A percentile compares a stretch with the other conserved stretches of the same genome.
Evolutionary conservation across 345 rosid genomes (phyloP).

Genomic region (Salix brachista): DNA sequence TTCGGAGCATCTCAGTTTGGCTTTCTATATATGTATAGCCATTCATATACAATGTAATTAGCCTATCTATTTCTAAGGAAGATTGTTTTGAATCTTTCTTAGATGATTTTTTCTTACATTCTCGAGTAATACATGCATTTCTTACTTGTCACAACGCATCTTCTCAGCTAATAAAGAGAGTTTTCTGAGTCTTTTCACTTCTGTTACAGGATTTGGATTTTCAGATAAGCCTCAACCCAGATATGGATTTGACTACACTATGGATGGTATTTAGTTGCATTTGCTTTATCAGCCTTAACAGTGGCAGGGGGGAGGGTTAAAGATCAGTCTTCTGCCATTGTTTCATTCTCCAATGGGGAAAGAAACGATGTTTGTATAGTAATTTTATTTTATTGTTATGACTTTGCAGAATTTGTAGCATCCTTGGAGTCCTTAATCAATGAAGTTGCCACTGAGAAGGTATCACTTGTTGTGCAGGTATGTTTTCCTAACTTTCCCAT

Average conservation of each 20-base stretch:
- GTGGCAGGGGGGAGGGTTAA: not conserved
- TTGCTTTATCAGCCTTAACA: conserved; percentile 1
- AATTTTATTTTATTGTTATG: not conserved
- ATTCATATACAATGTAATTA: too few relatives aligned
- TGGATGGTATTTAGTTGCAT: conserved; percentile 49
- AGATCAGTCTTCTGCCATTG: not conserved
- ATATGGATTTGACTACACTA: conserved; percentile 83
- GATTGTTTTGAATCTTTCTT: not conserved
- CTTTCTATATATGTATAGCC: too few relatives aligned
- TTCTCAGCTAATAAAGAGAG: not conserved
- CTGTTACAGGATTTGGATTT: conserved; percentile 74
- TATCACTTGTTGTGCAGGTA: conserved; percentile 88
- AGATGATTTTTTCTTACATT: not conserved
- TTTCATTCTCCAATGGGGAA: not conserved
- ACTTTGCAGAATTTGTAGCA: conserved; percentile 66
- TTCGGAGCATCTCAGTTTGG: too few relatives aligned
- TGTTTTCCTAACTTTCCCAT: not conserved
- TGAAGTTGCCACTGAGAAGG: conserved; percentile 43
- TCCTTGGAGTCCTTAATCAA: conserved; percentile 69
- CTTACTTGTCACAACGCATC: not conserved
- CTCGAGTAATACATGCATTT: not conserved
- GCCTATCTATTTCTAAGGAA: not conserved
- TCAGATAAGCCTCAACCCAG: conserved; percentile 97
- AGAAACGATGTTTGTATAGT: too few relatives aligned
- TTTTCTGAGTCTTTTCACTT: not conserved